Percentiles rank a stretch among this genome's conserved stretches.
Conservation (phyloP, 352 stramenopile genomes). For the Globisporangium camurandrum region DNA sequence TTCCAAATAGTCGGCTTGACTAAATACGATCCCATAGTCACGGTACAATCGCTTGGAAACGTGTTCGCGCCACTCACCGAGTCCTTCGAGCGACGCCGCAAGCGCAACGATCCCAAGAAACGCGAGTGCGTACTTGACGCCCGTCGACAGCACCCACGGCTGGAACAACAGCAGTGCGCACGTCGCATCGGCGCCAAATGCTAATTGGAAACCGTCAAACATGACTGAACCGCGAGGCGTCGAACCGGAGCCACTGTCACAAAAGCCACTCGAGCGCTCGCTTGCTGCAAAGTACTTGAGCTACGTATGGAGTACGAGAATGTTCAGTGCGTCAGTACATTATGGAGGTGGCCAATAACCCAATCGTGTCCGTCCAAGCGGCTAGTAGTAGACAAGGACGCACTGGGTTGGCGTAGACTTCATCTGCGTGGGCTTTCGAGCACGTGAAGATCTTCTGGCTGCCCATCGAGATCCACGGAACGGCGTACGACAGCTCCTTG, state of each 20-base stretch:
- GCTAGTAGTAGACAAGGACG: not conserved
- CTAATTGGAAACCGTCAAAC: conserved; percentile 79
- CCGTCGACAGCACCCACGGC: conserved; percentile 58
- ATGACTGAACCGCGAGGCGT: conserved; percentile 58
- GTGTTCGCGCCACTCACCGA: conserved; percentile 45
- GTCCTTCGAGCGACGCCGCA: conserved; percentile 55
- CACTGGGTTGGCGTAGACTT: conserved; percentile 44
- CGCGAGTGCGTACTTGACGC: conserved; percentile 68
- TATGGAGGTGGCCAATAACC: too few species aligned
- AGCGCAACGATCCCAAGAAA: conserved; percentile 67
- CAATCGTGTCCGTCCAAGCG: not conserved
- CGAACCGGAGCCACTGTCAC: conserved; percentile 30
- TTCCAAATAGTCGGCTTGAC: conserved; percentile 45
- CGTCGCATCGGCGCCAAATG: conserved; percentile 43
- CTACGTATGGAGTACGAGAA: too few species aligned
- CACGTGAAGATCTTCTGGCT: conserved; percentile 74
- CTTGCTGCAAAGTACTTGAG: conserved; percentile 30
- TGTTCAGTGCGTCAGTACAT: too few species aligned
- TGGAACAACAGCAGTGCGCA: conserved; percentile 78
- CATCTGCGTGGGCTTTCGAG: conserved; percentile 44
- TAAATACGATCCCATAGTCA: conserved; percentile 48
- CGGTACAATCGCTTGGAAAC: conserved; percentile 38
- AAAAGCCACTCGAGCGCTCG: conserved; percentile 34
- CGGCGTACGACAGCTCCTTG: conserved; percentile 51
- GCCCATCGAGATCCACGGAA: conserved; percentile 69